phyloP scores from a whole-genome alignment of 768 basidiomycete species.

The Hygrophoropsis aurantiaca region DNA sequence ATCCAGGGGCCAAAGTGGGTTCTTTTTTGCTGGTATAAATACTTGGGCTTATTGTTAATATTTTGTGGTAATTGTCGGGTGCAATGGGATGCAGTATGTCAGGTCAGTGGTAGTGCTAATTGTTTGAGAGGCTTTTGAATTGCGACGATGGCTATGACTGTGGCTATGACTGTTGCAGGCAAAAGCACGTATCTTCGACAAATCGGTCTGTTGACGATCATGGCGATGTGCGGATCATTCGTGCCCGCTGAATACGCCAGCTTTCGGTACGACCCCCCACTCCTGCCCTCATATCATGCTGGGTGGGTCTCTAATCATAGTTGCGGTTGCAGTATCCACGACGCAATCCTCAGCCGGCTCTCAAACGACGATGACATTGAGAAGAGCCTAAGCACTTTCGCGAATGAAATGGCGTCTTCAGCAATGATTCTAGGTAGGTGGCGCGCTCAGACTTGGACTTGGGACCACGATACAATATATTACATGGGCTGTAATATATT shows the following conservation, averaged over 20 bases:
- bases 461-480: neutral
- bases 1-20: slow-evolving; percentile 88
- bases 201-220: slow-evolving; percentile 75
- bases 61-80: too few species aligned
- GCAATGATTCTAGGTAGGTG: slow-evolving; percentile 87
- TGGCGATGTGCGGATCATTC: slow-evolving; percentile 90
- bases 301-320: neutral
- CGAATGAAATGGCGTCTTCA: slow-evolving; percentile 89
- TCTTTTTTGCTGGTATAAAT: neutral
- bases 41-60: slow-evolving; percentile 1
- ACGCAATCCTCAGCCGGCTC: slow-evolving; percentile 79
- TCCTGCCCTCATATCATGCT: neutral
- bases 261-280: slow-evolving; percentile 60
- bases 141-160: neutral
- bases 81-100: slow-evolving; percentile 52
- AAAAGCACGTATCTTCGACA: slow-evolving; percentile 95
- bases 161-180: slow-evolving; percentile 38
- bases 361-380: slow-evolving; percentile 96
- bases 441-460: too few species aligned
- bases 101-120: slow-evolving; percentile 28
- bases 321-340: slow-evolving; percentile 75
- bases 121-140: neutral
- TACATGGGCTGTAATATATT: slow-evolving; percentile 1
- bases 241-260: slow-evolving; percentile 94
- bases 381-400: slow-evolving; percentile 89